These are phyloP conservation scores for Penicillium fuscoglaucum DNA, from an alignment of 2,329 filamentous ascomycete genomes.

Conservation along the genomic window DNA sequence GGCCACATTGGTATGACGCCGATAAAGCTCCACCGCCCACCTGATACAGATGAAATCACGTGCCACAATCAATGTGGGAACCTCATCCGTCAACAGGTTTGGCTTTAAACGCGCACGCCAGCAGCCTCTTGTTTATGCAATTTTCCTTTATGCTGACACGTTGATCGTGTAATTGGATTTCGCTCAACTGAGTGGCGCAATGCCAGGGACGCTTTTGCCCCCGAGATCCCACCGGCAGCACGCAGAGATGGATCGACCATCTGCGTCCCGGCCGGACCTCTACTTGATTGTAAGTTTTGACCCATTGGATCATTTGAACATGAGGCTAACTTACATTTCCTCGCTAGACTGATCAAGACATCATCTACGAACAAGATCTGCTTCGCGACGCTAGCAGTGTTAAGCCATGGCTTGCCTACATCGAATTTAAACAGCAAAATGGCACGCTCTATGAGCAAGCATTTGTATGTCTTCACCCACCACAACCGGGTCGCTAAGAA, in stretches of 20 bases:
- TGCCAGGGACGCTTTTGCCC: slow-evolving; percentile 53
- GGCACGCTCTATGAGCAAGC: slow-evolving; percentile 84
- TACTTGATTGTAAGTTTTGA: slow-evolving; percentile 46
- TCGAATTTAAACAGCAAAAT: slow-evolving; percentile 85
- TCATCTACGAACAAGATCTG: slow-evolving; percentile 94
- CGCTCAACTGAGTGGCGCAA: slow-evolving; percentile 46
- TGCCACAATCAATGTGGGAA: slow-evolving; percentile 21
- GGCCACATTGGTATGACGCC: slow-evolving; percentile 35
- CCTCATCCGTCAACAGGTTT: slow-evolving; percentile 27
- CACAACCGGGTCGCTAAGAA: background rate
- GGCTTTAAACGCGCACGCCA: slow-evolving; percentile 28
- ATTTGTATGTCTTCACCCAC: slow-evolving; percentile 51
- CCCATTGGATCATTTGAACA: slow-evolving; percentile 15
- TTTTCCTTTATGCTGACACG: slow-evolving; percentile 26
- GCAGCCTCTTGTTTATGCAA: slow-evolving; percentile 31
- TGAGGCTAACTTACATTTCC: slow-evolving; percentile 38
- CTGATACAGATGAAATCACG: slow-evolving; percentile 27
- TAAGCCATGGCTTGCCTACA: slow-evolving; percentile 94
- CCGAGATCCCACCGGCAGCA: slow-evolving; percentile 47
- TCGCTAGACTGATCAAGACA: slow-evolving; percentile 76
- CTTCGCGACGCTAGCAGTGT: slow-evolving; percentile 79
- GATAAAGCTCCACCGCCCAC: slow-evolving; percentile 31
- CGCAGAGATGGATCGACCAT: slow-evolving; percentile 45
- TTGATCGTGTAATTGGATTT: slow-evolving; percentile 37
- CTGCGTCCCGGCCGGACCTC: slow-evolving; percentile 44